phyloP scores from a whole-genome alignment of 75 land plant genomes.

The Selaginella moellendorffii region DNA sequence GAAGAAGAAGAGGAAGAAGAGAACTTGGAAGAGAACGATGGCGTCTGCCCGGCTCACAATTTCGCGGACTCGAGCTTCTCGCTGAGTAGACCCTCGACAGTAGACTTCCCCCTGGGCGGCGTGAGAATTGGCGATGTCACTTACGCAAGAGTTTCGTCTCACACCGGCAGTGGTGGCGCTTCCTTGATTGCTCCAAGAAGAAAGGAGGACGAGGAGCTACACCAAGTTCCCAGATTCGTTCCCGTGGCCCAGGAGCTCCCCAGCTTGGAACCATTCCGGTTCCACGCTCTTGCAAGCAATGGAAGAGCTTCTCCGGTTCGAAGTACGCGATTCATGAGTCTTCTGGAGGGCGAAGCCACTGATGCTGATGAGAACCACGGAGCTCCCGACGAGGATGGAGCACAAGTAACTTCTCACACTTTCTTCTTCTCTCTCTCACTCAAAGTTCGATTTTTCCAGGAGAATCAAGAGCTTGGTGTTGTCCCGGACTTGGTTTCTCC shows the following conservation, averaged over 20 bases:
- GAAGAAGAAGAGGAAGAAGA: neutral
- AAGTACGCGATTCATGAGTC: neutral
- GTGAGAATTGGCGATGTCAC: neutral
- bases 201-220: neutral
- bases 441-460: conserved; percentile 5
- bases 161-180: neutral
- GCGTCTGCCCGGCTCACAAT: neutral
- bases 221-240: conserved; percentile 19
- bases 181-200: neutral
- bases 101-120: neutral
- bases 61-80: too few relatives aligned
- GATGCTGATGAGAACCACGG: conserved; percentile 1
- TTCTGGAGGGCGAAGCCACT: conserved; percentile 10
- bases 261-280: neutral
- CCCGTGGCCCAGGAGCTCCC: conserved; percentile 4
- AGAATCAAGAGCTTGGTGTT: conserved; percentile 7
- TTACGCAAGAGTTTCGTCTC: neutral
- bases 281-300: neutral
- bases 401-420: conserved; percentile 16
- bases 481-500: conserved; percentile 8
- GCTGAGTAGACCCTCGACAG: too few relatives aligned
- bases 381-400: conserved; percentile 32
- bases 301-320: neutral
- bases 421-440: neutral
- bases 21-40: neutral